Conservation (phyloP, 2,329 filamentous ascomycete genomes). For the Cytospora piceae region DNA sequence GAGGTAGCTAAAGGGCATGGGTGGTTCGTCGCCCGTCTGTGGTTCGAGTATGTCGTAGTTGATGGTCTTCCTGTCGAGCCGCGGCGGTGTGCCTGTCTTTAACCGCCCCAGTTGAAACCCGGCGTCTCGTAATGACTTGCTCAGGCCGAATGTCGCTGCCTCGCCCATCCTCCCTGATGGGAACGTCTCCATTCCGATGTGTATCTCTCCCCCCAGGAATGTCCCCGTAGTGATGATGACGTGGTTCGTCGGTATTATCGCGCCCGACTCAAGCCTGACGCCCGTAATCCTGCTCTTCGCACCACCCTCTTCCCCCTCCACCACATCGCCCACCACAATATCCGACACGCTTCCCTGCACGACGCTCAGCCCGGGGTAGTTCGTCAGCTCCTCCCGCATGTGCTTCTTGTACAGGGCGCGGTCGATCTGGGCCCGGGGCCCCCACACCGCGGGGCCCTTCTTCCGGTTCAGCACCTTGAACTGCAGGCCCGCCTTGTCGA, state of each 20-base stretch:
- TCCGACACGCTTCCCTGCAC: slow-evolving; percentile 89
- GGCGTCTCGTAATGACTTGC: slow-evolving; percentile 84
- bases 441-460: slow-evolving; percentile 97
- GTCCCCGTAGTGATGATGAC: slow-evolving; percentile 97
- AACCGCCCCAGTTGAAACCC: slow-evolving; percentile 88
- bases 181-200: slow-evolving; percentile 83
- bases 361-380: slow-evolving; percentile 78
- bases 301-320: slow-evolving; percentile 60
- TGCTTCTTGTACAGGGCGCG: slow-evolving; percentile 83
- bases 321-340: slow-evolving; percentile 76
- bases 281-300: slow-evolving; percentile 77
- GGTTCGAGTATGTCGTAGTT: slow-evolving; percentile 72
- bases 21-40: slow-evolving; percentile 83
- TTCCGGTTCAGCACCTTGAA: slow-evolving; percentile 86
- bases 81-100: slow-evolving; percentile 94
- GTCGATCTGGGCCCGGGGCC: slow-evolving; percentile 94
- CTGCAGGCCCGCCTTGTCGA: slow-evolving; percentile 94
- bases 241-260: slow-evolving; percentile 76
- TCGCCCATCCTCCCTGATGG: slow-evolving; percentile 93
- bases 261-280: slow-evolving; percentile 83
- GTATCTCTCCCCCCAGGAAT: slow-evolving; percentile 93
- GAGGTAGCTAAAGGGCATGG: slow-evolving; percentile 88
- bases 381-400: slow-evolving; percentile 84
- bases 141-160: slow-evolving; percentile 87
- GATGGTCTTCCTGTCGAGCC: slow-evolving; percentile 81